Base-by-base conservation (phyloP, 2,329 filamentous ascomycete species). In the Exophiala xenobiotica region DNA sequence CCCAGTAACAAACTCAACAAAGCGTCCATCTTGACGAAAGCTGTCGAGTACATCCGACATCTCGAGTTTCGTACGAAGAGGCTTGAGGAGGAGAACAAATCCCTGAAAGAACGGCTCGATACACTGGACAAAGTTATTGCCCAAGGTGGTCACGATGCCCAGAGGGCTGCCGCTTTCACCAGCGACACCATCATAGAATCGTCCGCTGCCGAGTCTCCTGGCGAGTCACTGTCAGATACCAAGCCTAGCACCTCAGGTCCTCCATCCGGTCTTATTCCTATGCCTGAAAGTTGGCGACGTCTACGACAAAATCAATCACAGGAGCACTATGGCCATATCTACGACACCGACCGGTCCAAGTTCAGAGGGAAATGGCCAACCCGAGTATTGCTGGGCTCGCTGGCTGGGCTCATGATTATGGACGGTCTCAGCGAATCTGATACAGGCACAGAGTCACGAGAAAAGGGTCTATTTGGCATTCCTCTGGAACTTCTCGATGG, bases 1-100 rank as follows among this genome's bases (percentile, higher is more conserved):
- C 88, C 90, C 1, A 90, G 90, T 4, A 91, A 95, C 73, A 97
- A 97, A 70, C 76, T 96, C 22, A 97, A 97, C 75, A 97, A 97
- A 70, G 92, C 92, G n/a, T 96, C 91, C 2, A 90, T 97, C 44
- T 74, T 97, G 37, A 91, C 89, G 59, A 97, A 97, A 69, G 92
- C 92, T 2, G 96, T 92, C 4, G 92, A 97, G 67, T 97, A 97
- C 63, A 97, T 97, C 60, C 82, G 86, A 29, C 91, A 97, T 70
- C 74, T 97, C 1, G 92, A 97, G 69, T 95, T 95, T 73, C 84
- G 90, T 9, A 95, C 95, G 63, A 87, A 84, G 59, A 83, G 87
- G 4, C 74, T 96, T 7, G 75, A 85, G 46, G 89, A 95, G 39
- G 90, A 97, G 67, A 91, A 96, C 64, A 78, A 74, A 23, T 81